Percentiles rank a stretch among this genome's conserved stretches.
Evolutionary conservation across 805 yeast species (phyloP).

Genomic region (Yamadazyma olivae): DNA sequence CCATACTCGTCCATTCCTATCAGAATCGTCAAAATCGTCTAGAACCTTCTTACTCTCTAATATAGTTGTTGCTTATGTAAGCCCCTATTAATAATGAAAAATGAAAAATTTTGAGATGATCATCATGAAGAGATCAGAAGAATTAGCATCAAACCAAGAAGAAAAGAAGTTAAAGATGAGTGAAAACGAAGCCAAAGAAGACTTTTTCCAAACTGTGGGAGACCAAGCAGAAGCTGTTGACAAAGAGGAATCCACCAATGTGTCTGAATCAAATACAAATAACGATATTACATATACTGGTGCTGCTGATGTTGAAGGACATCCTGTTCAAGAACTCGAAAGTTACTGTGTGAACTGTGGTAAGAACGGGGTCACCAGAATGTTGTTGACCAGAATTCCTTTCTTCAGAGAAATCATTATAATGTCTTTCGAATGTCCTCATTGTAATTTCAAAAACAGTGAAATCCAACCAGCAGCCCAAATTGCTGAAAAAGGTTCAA

Average conservation of each 20-base stretch:
- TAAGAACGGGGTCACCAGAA: constrained; percentile 76
- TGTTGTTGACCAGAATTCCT: constrained; percentile 87
- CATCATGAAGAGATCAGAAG: constrained; percentile 20
- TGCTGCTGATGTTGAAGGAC: constrained; percentile 80
- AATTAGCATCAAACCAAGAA: constrained; percentile 11
- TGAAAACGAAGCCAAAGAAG: constrained; percentile 10
- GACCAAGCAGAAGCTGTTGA: constrained; percentile 37
- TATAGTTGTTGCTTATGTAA: too few relatives aligned
- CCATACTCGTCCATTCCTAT: too few relatives aligned
- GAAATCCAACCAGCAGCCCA: constrained; percentile 96
- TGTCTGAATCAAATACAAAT: constrained; percentile 9
- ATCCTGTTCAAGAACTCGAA: constrained; percentile 93
- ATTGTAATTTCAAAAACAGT: constrained; percentile 85
- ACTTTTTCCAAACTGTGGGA: constrained; percentile 33
- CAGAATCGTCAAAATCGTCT: background rate
- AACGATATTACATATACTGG: constrained; percentile 64
- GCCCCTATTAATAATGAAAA: background rate
- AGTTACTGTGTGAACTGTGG: constrained; percentile 96
- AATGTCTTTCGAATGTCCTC: constrained; percentile 95
- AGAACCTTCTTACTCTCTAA: background rate
- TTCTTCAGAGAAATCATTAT: constrained; percentile 85
- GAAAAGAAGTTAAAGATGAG: constrained; percentile 13
- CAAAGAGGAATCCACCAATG: constrained; percentile 11
- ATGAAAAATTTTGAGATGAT: constrained; percentile 2
- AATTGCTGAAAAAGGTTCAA: constrained; percentile 85